Conservation (phyloP, 805 yeast genomes). For the Tetrapisispora taiwanensis region DNA sequence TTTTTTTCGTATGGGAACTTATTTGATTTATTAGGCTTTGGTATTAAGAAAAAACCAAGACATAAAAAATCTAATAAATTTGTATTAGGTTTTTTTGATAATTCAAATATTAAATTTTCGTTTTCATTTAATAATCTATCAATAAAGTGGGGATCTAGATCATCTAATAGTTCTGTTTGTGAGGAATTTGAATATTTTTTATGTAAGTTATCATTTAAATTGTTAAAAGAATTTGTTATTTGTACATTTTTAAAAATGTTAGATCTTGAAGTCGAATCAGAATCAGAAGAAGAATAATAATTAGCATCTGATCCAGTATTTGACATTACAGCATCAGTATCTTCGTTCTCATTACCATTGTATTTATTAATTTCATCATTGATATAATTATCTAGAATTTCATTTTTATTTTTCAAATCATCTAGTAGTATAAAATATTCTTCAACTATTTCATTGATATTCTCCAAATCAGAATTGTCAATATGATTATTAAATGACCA, state of each 20-base stretch:
- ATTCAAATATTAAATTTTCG: background rate
- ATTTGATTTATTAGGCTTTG: conserved; percentile 2
- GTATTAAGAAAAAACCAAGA: conserved; percentile 28
- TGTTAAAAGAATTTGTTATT: background rate
- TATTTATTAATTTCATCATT: background rate
- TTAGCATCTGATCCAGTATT: background rate
- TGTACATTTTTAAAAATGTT: background rate
- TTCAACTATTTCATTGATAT: conserved; percentile 33
- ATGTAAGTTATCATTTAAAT: background rate
- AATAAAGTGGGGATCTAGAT: background rate
- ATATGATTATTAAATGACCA: conserved; percentile 34
- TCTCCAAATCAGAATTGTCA: conserved; percentile 1
- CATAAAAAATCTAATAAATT: conserved; percentile 38
- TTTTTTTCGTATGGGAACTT: conserved; percentile 6
- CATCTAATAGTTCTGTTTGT: background rate
- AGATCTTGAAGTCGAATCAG: background rate
- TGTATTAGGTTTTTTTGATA: background rate
- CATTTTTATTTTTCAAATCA: conserved; percentile 16
- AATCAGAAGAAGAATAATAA: background rate
- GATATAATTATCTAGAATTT: conserved; percentile 10
- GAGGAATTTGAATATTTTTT: background rate
- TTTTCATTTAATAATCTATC: background rate
- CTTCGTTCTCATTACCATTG: background rate
- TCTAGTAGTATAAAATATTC: conserved; percentile 29
- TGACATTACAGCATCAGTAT: background rate